These are phyloP conservation scores for Acer yangbiense DNA, from an alignment of 345 rosid species.

Conservation along the genomic window DNA sequence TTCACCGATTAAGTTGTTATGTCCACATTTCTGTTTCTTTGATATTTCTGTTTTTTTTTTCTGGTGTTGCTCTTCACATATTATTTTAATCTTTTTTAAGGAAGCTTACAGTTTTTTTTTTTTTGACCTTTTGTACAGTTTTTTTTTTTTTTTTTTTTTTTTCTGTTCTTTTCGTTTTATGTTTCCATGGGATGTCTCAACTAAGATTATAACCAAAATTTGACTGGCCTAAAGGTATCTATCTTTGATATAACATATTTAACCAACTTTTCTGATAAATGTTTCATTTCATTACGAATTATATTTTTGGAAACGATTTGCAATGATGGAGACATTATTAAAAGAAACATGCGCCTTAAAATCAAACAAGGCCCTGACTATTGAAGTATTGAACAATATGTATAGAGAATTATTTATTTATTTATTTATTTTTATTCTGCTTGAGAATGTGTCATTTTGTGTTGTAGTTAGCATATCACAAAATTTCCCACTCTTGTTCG, in stretches of 20 bases:
- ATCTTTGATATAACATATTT: neutral
- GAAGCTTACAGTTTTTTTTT: neutral
- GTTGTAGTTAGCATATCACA: too few relatives aligned
- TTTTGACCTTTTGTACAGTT: too few relatives aligned
- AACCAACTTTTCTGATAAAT: constrained; percentile 9
- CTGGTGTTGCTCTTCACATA: neutral
- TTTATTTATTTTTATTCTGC: too few relatives aligned
- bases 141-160: too few relatives aligned
- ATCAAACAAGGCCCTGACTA: constrained; percentile 67
- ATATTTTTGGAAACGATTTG: constrained; percentile 97
- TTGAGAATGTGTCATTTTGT: too few relatives aligned
- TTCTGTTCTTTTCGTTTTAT: neutral
- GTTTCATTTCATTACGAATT: constrained; percentile 51
- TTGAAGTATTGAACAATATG: too few relatives aligned
- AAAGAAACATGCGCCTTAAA: constrained; percentile 95
- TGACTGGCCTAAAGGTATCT: neutral
- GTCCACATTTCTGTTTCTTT: too few relatives aligned
- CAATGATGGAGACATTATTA: constrained; percentile 90
- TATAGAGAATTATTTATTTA: too few relatives aligned
- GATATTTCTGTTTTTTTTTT: too few relatives aligned
- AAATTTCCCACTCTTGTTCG: too few relatives aligned
- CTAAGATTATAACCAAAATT: neutral
- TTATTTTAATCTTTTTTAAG: neutral
- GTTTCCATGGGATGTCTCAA: neutral
- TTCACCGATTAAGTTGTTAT: too few relatives aligned